A percentile compares a stretch with the other conserved stretches of the same genome.
phyloP scores from a whole-genome alignment of 2,329 filamentous ascomycete genomes.

The Acrocalymma vagum region DNA sequence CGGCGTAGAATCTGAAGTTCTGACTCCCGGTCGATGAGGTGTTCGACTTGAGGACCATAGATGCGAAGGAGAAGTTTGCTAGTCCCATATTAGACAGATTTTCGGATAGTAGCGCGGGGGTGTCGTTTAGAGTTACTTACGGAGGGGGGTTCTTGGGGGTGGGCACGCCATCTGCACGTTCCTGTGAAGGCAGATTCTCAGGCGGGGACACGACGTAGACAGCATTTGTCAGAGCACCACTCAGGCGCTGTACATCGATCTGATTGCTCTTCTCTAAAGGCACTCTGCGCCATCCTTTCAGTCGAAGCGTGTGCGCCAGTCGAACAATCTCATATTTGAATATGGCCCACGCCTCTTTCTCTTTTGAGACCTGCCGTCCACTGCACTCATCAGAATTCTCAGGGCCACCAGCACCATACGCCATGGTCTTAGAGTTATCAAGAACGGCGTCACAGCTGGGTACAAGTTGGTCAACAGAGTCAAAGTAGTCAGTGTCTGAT shows the following conservation, averaged over 20 bases:
- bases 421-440: constrained; percentile 89
- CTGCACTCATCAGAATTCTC: constrained; percentile 55
- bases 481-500: constrained; percentile 85
- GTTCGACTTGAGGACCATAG: constrained; percentile 93
- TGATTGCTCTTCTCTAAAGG: constrained; percentile 73
- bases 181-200: constrained; percentile 59
- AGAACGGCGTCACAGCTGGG: constrained; percentile 84
- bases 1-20: constrained; percentile 87
- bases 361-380: constrained; percentile 66
- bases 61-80: constrained; percentile 87
- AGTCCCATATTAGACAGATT: constrained; percentile 18
- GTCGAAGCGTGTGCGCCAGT: constrained; percentile 83
- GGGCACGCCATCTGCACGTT: constrained; percentile 44
- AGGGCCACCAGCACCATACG: constrained; percentile 69
- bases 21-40: constrained; percentile 91
- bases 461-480: constrained; percentile 79
- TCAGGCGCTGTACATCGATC: constrained; percentile 78
- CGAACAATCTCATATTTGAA: constrained; percentile 95
- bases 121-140: too few species aligned
- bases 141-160: constrained; percentile 59
- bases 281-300: constrained; percentile 92
- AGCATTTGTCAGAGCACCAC: constrained; percentile 93
- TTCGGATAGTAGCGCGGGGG: too few species aligned
- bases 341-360: constrained; percentile 77
- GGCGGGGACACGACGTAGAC: constrained; percentile 94